Evolutionary conservation across 2,329 filamentous ascomycete genomes (phyloP), one percentile per base, ranked within the genome.

Genomic region (Sclerotinia glacialis): DNA sequence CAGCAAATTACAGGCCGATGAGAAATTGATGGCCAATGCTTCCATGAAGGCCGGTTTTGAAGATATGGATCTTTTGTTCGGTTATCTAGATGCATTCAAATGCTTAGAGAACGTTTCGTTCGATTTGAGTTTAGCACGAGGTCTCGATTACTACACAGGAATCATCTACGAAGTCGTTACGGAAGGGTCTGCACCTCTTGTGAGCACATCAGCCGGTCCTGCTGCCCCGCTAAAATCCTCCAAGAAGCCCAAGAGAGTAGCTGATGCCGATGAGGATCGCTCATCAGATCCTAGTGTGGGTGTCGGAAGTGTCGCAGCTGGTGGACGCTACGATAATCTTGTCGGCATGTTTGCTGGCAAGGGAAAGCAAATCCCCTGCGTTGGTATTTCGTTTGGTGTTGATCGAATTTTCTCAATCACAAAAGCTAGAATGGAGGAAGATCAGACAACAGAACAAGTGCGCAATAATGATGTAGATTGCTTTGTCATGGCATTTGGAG

Each of bases 341-440:
- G 94, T 97, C 6, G 91, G 91, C 79, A 97, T 97, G 92, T 97
- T 97, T 82, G 89, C 87, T 66, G 89, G 89, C 73, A 94, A 93
- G 80, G 64, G 64, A 52, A 85, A 82, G 28, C 88, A 93, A 76
- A 92, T 97, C 66, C 94, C 92, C n/a, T 94, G 91, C 72, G 90
- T 95, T 7, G 91, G 91, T 69, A 91, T 96, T 72, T 97, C 93
- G 1, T 97, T 98, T 76, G 94, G 94, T 65, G 92, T 97, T 59
- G 94, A 98, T 78, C 89, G 94, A 73, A 97, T 98, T 75, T 97
- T 96, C 80, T 92, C 90, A 73, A 93, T 97, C 75, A 92, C 89
- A 71, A 93, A 96, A 78, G 89, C 91, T 16, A 84, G 88, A 59
- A 83, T 92, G 77, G 86, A 86, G 69, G 85, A 84, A 67, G 85